Conservation (phyloP, 306 rosid species). For the Glycine tomentella region DNA sequence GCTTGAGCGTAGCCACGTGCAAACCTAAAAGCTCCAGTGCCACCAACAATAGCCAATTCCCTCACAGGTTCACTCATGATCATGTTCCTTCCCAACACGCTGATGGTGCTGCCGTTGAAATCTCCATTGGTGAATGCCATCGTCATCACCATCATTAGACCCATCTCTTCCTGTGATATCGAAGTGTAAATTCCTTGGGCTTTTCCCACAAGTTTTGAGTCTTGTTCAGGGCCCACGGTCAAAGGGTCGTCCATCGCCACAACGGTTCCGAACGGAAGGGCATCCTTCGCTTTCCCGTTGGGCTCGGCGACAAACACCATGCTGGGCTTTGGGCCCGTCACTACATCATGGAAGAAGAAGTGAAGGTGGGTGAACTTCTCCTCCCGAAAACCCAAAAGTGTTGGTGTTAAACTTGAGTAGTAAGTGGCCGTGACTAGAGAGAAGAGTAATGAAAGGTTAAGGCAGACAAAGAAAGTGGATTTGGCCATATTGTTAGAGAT, state of each 20-base stretch:
- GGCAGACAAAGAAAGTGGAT: slow-evolving; percentile 1
- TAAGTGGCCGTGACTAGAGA: slow-evolving; percentile 23
- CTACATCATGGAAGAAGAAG: slow-evolving; percentile 67
- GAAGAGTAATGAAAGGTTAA: slow-evolving; percentile 22
- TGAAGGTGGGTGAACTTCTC: slow-evolving; percentile 67
- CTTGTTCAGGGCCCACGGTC: slow-evolving; percentile 43
- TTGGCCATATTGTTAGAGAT: not conserved
- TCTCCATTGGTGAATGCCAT: slow-evolving; percentile 53
- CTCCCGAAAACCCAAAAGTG: slow-evolving; percentile 40
- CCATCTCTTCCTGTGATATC: slow-evolving; percentile 10
- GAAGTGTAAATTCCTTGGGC: slow-evolving; percentile 63
- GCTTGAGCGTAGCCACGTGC: slow-evolving; percentile 78
- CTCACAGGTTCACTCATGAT: slow-evolving; percentile 37
- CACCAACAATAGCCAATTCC: slow-evolving; percentile 64
- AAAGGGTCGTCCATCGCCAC: slow-evolving; percentile 58
- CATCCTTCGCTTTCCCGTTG: slow-evolving; percentile 17
- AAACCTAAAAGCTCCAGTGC: slow-evolving; percentile 68
- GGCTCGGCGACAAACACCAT: slow-evolving; percentile 53
- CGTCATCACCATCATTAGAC: slow-evolving; percentile 58
- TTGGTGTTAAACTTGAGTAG: slow-evolving; percentile 35
- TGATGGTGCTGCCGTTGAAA: slow-evolving; percentile 60
- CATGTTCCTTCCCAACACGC: slow-evolving; percentile 56
- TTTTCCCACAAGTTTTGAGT: slow-evolving; percentile 53
- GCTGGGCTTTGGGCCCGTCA: slow-evolving; percentile 55
- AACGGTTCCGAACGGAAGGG: slow-evolving; percentile 50